These are phyloP conservation scores for Stachybotrys echinatus DNA, from an alignment of 2,329 filamentous ascomycete genomes.

Conservation along the genomic window DNA sequence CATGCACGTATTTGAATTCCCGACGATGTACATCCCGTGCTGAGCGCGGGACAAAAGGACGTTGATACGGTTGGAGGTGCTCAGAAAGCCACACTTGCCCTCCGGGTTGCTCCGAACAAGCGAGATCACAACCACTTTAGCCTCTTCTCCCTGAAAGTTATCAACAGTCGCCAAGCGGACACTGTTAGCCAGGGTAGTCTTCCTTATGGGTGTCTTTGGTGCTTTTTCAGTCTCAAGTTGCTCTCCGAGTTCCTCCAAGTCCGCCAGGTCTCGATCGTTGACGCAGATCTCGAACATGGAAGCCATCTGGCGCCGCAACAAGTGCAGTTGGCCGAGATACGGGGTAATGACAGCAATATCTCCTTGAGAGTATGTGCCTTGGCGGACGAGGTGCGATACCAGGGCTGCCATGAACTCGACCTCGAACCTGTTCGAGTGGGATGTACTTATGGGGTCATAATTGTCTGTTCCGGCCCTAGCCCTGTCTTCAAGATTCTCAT, in stretches of 20 bases:
- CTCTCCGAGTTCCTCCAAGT: conserved; percentile 35
- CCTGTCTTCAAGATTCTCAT: conserved; percentile 39
- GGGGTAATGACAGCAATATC: conserved; percentile 70
- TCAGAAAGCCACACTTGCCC: conserved; percentile 59
- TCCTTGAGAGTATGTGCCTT: conserved; percentile 52
- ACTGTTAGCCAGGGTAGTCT: conserved; percentile 35
- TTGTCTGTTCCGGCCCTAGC: conserved; percentile 13
- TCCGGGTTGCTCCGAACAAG: conserved; percentile 63
- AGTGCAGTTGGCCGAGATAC: conserved; percentile 52
- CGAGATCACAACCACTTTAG: conserved; percentile 64
- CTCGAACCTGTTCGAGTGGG: conserved; percentile 54
- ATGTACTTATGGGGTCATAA: conserved; percentile 32
- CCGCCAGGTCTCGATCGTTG: conserved; percentile 56
- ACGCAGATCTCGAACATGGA: conserved; percentile 55
- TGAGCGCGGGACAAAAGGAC: conserved; percentile 62
- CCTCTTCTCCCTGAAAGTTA: conserved; percentile 76
- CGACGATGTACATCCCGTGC: conserved; percentile 68
- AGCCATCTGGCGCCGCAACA: conserved; percentile 39
- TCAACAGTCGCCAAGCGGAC: conserved; percentile 61
- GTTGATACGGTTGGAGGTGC: conserved; percentile 62
- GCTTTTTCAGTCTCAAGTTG: conserved; percentile 11
- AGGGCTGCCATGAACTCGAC: conserved; percentile 57
- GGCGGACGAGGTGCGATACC: conserved; percentile 59
- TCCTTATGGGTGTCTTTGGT: conserved; percentile 3
- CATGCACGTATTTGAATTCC: conserved; percentile 54